phyloP scores from a whole-genome alignment of 2,329 filamentous ascomycete species.

The Anthostomella pinea region DNA sequence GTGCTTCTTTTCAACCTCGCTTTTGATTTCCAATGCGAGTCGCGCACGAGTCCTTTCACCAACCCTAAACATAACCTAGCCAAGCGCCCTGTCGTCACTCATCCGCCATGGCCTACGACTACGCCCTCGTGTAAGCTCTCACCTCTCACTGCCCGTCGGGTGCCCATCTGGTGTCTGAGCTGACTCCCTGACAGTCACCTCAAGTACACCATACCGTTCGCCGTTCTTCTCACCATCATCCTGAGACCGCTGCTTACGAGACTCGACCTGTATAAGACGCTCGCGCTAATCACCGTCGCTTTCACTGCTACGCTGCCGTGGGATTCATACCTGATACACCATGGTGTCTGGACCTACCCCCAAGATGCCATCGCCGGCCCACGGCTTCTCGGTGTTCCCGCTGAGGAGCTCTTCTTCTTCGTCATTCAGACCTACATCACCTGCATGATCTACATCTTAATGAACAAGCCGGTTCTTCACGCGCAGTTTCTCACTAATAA shows the following conservation, averaged over 20 bases:
- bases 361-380: slow-evolving; percentile 60
- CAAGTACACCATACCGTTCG: slow-evolving; percentile 65
- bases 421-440: slow-evolving; percentile 74
- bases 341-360: slow-evolving; percentile 69
- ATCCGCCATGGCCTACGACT: slow-evolving; percentile 28
- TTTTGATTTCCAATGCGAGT: not conserved
- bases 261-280: slow-evolving; percentile 61
- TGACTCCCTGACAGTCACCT: slow-evolving; percentile 56
- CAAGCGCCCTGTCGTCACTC: not conserved
- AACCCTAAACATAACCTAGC: slow-evolving; percentile 1
- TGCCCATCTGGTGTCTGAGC: not conserved
- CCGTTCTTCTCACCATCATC: slow-evolving; percentile 54
- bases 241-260: slow-evolving; percentile 60
- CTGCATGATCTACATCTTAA: slow-evolving; percentile 62
- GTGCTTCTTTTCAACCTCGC: no score
- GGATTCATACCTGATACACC: slow-evolving; percentile 72
- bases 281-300: slow-evolving; percentile 59
- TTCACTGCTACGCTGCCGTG: slow-evolving; percentile 69
- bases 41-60: slow-evolving; percentile 4
- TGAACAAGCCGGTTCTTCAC: slow-evolving; percentile 62
- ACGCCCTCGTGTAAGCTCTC: slow-evolving; percentile 32
- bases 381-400: slow-evolving; percentile 61
- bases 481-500: slow-evolving; percentile 39
- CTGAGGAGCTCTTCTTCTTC: slow-evolving; percentile 76
- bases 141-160: not conserved